Evolutionary conservation across 2,329 filamentous ascomycete genomes (phyloP).

Genomic region (Penicillium rolfsii): DNA sequence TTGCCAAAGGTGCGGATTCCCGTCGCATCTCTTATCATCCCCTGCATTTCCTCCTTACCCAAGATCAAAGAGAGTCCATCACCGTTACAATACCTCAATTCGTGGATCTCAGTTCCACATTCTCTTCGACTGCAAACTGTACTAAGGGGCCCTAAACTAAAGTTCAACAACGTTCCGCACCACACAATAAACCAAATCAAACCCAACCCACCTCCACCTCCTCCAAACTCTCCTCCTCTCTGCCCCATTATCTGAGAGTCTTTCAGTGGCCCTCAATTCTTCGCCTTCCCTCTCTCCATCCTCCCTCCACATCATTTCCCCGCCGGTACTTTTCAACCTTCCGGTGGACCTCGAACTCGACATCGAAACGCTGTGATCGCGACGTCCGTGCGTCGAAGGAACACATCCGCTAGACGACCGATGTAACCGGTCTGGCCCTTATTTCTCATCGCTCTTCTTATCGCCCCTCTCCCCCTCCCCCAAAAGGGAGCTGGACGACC

Average conservation of each 20-base stretch:
- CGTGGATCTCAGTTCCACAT: not conserved
- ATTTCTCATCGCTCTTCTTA: constrained; percentile 17
- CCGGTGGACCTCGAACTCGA: constrained; percentile 9
- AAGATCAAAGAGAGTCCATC: too few species aligned
- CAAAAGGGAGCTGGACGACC: constrained; percentile 17
- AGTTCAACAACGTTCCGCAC: constrained; percentile 3
- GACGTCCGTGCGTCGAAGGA: constrained; percentile 25
- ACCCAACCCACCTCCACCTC: constrained; percentile 12
- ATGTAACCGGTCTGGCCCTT: constrained; percentile 26
- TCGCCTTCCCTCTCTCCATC: not conserved
- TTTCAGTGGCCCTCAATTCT: constrained; percentile 15
- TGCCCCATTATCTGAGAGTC: not conserved
- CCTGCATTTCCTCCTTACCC: not conserved
- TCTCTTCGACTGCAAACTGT: not conserved
- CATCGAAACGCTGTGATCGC: constrained; percentile 16
- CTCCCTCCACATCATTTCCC: constrained; percentile 2
- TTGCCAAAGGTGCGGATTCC: not conserved
- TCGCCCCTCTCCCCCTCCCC: constrained; percentile 17
- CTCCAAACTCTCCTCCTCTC: constrained; percentile 6
- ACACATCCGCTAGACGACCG: constrained; percentile 20
- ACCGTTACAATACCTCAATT: not conserved
- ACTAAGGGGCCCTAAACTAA: constrained; percentile 1
- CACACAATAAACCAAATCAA: constrained; percentile 6
- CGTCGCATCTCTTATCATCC: not conserved
- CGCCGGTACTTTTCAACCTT: not conserved